Conservation (phyloP, 331 rosid species). For the Acacia pycnantha region DNA sequence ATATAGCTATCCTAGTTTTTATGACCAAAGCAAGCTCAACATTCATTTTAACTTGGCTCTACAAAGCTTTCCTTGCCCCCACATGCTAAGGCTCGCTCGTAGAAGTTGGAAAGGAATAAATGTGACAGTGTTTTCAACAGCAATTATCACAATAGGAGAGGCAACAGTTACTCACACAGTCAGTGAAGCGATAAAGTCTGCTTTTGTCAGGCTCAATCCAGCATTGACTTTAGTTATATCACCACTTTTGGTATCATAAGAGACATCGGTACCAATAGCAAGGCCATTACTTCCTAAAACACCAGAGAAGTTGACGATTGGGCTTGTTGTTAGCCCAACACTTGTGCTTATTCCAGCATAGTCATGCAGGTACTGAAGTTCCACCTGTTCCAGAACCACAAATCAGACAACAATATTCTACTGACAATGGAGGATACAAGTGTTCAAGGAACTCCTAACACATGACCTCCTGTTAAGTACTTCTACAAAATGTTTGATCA, state of each 20-base stretch:
- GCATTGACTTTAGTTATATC: slow-evolving; percentile 66
- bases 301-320: slow-evolving; percentile 81
- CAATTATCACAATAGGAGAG: not conserved
- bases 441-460: not conserved
- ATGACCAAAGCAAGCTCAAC: not conserved
- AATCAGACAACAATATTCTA: not conserved
- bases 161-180: slow-evolving; percentile 59
- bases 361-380: slow-evolving; percentile 85
- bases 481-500: not conserved
- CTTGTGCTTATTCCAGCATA: slow-evolving; percentile 83
- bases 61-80: not conserved
- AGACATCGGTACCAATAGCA: slow-evolving; percentile 80
- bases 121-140: not conserved
- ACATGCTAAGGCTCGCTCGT: not conserved
- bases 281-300: slow-evolving; percentile 66
- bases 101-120: slow-evolving; percentile 4
- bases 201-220: slow-evolving; percentile 68
- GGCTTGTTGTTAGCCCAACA: slow-evolving; percentile 88
- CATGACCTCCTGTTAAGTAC: not conserved
- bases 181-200: slow-evolving; percentile 72
- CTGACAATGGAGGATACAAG: not conserved
- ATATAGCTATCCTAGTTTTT: not conserved
- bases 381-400: slow-evolving; percentile 56
- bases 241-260: slow-evolving; percentile 76
- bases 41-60: not conserved